Evolutionary conservation across 192 early-diverging fungal genomes (phyloP), one percentile per base, ranked within the genome.

Genomic region (Chytriomyces sp.): DNA sequence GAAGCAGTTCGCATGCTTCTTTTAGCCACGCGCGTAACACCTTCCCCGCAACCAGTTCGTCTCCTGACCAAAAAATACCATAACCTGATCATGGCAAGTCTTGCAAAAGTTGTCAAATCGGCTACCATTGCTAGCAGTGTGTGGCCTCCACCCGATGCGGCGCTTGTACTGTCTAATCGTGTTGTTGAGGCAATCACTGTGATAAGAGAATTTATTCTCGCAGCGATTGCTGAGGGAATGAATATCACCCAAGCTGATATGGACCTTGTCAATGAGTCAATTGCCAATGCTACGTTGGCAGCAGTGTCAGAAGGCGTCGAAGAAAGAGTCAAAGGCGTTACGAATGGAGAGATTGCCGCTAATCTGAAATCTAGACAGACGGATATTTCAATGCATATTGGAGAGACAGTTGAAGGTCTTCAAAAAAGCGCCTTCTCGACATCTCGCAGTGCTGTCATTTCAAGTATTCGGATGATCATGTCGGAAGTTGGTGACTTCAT

Each of bases 131-230:
- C 87, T 24, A 84, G 84, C 64, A 67, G 75, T n/a, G 76, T 87
- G 0, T 88, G 86, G 85, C 86, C 85, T 3, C 88, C 85, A 10
- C 84, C 85, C 5, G 94, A 95, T 74, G 89, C 94, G 5, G 86
- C 90, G 28, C 72, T 82, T 18, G 93, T 91, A 13, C 92, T 97
- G 84, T 86, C 91, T n/a, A 77, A 82, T 7, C 91, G 93, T 61
- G 87, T 91, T 2, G 88, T 88, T 61, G 95, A 95, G 57, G 90
- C 97, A 23, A 82, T 96, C 26, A 80, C 87, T 13, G 82, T 92
- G 9, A 92, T 96, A 6, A 88, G 89, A 45, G 83, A 89, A 44
- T 98, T 98, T 79, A 89, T 93, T 11, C 77, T 79, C 10, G 84
- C 87, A 10, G 94, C 91, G 3, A 90, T 91, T 77, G 85, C 92